Percentiles rank a stretch among this genome's conserved stretches.
Evolutionary conservation across 2,329 filamentous ascomycete species (phyloP).

Genomic region (Fusarium sp.): DNA sequence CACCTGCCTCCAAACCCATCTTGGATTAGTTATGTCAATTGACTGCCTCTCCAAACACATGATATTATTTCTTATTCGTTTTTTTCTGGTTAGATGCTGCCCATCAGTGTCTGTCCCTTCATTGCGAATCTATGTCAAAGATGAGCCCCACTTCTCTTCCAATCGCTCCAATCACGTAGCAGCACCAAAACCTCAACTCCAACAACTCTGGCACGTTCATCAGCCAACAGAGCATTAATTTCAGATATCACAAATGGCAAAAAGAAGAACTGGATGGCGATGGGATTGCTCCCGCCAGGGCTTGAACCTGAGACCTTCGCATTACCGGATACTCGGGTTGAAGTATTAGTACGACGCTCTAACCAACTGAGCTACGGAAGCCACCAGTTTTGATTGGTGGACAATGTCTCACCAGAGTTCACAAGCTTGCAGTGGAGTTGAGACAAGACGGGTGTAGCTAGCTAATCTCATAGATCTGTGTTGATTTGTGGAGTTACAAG

Average conservation of each 20-base stretch:
- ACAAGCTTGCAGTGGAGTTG: accelerated
- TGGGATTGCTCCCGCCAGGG: slow-evolving; percentile 12
- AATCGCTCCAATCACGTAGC: background rate
- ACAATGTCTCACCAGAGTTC: accelerated
- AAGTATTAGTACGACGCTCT: slow-evolving; percentile 18
- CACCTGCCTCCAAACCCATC: accelerated
- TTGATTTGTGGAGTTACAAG: accelerated
- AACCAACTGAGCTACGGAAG: slow-evolving; percentile 17
- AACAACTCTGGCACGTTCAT: background rate
- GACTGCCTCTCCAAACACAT: accelerated
- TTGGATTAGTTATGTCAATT: background rate
- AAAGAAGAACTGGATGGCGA: background rate
- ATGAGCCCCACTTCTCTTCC: background rate
- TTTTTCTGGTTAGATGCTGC: accelerated
- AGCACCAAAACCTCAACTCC: background rate
- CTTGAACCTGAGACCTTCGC: slow-evolving; percentile 12
- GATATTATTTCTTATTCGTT: too few relatives aligned
- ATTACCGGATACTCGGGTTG: slow-evolving; percentile 1
- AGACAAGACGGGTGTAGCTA: background rate
- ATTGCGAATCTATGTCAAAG: background rate
- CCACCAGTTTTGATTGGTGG: slow-evolving; percentile 7
- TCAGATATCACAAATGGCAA: background rate
- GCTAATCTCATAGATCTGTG: background rate
- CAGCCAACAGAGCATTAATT: background rate
- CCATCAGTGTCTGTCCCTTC: accelerated